Percentiles rank a stretch among this genome's conserved stretches.
Conservation (phyloP, 805 yeast genomes). For the Hanseniaspora occidentalis region DNA sequence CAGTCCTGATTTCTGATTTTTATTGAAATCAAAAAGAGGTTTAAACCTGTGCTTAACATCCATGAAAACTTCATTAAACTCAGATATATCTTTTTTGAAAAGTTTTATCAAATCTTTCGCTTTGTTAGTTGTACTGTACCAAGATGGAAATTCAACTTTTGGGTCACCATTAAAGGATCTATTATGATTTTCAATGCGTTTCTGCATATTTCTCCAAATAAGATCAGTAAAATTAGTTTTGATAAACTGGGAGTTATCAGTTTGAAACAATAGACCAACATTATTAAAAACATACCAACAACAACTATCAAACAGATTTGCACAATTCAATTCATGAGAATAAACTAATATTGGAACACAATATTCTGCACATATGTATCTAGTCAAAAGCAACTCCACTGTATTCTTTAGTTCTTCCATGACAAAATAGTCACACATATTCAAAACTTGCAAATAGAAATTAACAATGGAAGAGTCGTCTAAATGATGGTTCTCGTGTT, state of each 20-base stretch:
- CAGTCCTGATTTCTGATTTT: not conserved
- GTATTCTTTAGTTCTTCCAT: constrained; percentile 44
- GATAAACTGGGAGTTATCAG: constrained; percentile 27
- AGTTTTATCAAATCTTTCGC: not conserved
- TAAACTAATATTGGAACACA: constrained; percentile 43
- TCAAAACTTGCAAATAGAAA: constrained; percentile 11
- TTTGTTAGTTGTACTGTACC: not conserved
- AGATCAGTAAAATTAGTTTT: constrained; percentile 15
- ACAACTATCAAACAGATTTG: constrained; percentile 45
- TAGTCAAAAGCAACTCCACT: constrained; percentile 48
- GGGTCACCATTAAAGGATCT: no score
- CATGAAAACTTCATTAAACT: not conserved
- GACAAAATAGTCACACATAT: constrained; percentile 48
- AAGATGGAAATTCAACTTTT: no score
- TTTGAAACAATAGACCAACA: constrained; percentile 47
- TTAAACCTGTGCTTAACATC: not conserved
- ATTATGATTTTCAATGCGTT: no score
- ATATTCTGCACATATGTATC: constrained; percentile 45
- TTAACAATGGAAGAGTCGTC: constrained; percentile 9
- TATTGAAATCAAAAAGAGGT: not conserved
- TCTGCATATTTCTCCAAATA: constrained; percentile 19
- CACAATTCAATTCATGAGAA: constrained; percentile 39
- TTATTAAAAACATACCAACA: constrained; percentile 58
- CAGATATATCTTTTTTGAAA: not conserved
- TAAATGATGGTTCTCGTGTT: not conserved